A percentile compares a stretch with the other conserved stretches of the same genome.
phyloP scores from a whole-genome alignment of 2,329 filamentous ascomycete species.

The Fusarium transvaalense region DNA sequence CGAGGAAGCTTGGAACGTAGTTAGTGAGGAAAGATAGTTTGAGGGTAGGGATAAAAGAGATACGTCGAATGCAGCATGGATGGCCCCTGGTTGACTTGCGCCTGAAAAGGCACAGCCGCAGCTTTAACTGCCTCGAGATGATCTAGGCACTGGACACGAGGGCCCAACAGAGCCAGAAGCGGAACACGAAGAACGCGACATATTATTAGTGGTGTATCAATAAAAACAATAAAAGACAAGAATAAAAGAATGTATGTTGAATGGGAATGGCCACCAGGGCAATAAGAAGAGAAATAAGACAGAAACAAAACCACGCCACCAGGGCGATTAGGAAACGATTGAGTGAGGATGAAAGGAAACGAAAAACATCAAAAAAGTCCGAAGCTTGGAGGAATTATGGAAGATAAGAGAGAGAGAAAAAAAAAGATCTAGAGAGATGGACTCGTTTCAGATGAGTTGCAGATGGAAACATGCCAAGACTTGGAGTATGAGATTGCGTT shows the following conservation, averaged over 20 bases:
- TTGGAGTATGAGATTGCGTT: background rate
- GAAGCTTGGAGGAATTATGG: background rate
- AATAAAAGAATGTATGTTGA: background rate
- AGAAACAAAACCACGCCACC: slow-evolving; percentile 7
- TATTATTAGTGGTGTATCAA: slow-evolving; percentile 21
- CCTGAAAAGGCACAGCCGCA: slow-evolving; percentile 41
- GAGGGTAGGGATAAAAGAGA: background rate
- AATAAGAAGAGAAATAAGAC: slow-evolving; percentile 2
- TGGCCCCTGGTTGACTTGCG: slow-evolving; percentile 32
- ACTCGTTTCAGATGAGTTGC: slow-evolving; percentile 6
- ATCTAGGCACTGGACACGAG: slow-evolving; percentile 39
- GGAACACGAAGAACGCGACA: slow-evolving; percentile 52
- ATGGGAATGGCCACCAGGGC: background rate
- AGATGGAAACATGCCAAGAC: slow-evolving; percentile 8
- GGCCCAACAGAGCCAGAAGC: slow-evolving; percentile 50
- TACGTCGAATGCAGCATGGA: slow-evolving; percentile 44
- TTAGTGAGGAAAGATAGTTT: background rate
- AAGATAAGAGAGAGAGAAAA: too few relatives aligned
- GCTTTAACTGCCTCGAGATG: slow-evolving; percentile 9
- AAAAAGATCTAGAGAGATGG: background rate
- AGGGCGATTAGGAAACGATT: background rate
- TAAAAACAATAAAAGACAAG: background rate
- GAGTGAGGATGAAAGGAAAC: background rate
- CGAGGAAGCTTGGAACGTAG: slow-evolving; percentile 55
- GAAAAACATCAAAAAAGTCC: background rate